Evolutionary conservation across 2,329 filamentous ascomycete genomes (phyloP), one percentile per base, ranked within the genome.

Genomic region (Colletotrichum viniferum): DNA sequence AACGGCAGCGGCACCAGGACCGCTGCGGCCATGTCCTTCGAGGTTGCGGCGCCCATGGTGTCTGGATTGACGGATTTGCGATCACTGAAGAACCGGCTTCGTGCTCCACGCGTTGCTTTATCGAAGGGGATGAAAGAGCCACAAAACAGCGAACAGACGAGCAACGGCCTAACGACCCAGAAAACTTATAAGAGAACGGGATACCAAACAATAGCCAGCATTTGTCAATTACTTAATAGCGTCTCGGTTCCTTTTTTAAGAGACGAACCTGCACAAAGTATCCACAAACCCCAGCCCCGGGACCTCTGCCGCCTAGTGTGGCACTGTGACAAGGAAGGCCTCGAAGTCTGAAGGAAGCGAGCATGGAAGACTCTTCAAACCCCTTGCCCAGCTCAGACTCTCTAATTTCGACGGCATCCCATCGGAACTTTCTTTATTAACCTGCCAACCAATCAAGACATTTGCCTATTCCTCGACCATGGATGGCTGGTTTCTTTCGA

Each of bases 1-100:
- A 75, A 73, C 3, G 73, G 73, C 32, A 75, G 28, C 26, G 73
- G 73, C 32, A 68, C 73, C 14, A 75, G 48, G 38, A 75, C 63
- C 21, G 73, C 73, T 16, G 69, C 69, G 24, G 73, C 73, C 73
- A 75, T 75, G 18, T 75, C 73, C 36, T 64, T 75, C 12, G 73
- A 75, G 8, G 73, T 75, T 36, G 73, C 69, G 16, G 73, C 69
- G 26, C 73, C 73, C 73, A 75, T 75, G 55, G 13, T 58, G 18
- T 61, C 56, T 30, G 55, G 24, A 24, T 14, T 26, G 55, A 21
- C 58, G 8, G 26, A 4, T 48, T 36, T 36, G 24, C 26, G 43
- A 30, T 68, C 13, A 21, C 58, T 63, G 69, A 75, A 73, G 69
- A 69, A 64, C 73, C 69, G 43, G 69, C 63, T 75, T 73, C 63